Percentiles rank a stretch among this genome's conserved stretches.
Evolutionary conservation across 2,329 filamentous ascomycete species (phyloP).

Genomic region (Purpureocillium takamizusanense): DNA sequence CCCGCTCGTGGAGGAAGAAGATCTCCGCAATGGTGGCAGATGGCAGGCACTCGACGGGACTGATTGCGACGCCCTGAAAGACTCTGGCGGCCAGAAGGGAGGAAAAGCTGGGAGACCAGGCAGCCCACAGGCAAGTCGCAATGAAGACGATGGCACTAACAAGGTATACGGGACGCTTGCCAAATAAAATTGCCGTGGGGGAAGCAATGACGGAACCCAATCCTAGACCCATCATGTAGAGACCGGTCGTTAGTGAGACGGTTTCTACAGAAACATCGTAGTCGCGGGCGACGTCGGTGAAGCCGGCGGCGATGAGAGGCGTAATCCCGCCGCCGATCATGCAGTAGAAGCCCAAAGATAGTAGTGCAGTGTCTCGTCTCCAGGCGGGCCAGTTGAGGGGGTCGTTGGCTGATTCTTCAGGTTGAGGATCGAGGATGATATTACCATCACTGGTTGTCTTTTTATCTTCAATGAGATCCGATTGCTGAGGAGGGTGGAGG

Average conservation of each 20-base stretch:
- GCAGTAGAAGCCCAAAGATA: conserved; percentile 85
- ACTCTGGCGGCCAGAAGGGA: conserved; percentile 76
- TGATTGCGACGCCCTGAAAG: conserved; percentile 80
- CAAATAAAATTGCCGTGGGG: conserved; percentile 83
- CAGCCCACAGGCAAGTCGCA: conserved; percentile 72
- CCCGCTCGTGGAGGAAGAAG: conserved; percentile 89
- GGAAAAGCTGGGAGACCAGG: conserved; percentile 67
- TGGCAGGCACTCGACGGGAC: conserved; percentile 84
- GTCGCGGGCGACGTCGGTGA: conserved; percentile 64
- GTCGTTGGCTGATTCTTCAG: conserved; percentile 83
- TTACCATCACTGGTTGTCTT: conserved; percentile 75
- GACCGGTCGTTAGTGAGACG: conserved; percentile 78
- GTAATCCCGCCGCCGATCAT: conserved; percentile 92
- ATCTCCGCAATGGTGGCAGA: conserved; percentile 94
- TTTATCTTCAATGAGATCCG: conserved; percentile 30
- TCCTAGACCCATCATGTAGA: conserved; percentile 92
- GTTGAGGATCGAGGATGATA: conserved; percentile 85
- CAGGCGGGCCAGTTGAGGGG: conserved; percentile 85
- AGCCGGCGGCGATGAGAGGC: conserved; percentile 80
- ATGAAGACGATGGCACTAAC: conserved; percentile 70
- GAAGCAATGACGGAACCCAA: conserved; percentile 76
- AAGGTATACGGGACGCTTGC: conserved; percentile 87
- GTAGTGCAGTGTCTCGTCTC: conserved; percentile 68
- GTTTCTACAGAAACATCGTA: conserved; percentile 58
- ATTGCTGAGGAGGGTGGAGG: conserved; percentile 6